Conservation (phyloP, 2,329 filamentous ascomycete genomes). For the Xylariaceae sp. region DNA sequence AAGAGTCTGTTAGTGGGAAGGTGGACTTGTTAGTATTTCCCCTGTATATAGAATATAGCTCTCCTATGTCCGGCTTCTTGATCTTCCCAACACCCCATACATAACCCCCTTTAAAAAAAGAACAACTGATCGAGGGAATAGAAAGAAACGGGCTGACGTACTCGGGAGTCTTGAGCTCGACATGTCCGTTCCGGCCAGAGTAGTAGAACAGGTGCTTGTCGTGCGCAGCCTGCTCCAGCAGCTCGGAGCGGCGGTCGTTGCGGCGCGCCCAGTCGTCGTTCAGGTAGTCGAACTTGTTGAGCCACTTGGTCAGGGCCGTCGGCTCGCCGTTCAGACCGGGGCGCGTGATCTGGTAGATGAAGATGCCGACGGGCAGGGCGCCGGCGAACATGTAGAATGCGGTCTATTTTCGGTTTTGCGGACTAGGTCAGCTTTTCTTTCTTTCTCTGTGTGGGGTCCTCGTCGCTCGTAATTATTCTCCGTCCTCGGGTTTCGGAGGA, state of each 20-base stretch:
- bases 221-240: slow-evolving; percentile 51
- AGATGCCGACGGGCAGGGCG: slow-evolving; percentile 40
- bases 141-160: slow-evolving; percentile 36
- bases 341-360: slow-evolving; percentile 47
- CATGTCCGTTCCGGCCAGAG: slow-evolving; percentile 39
- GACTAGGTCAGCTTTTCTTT: slow-evolving; percentile 1
- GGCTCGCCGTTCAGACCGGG: slow-evolving; percentile 46
- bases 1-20: slow-evolving; percentile 38
- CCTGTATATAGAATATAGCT: not conserved
- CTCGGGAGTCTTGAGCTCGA: slow-evolving; percentile 55
- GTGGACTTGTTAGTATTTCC: slow-evolving; percentile 10
- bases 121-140: not conserved
- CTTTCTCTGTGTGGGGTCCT: not conserved
- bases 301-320: slow-evolving; percentile 42
- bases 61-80: not conserved
- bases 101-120: not conserved
- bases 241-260: slow-evolving; percentile 48
- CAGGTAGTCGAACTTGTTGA: slow-evolving; percentile 44
- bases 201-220: slow-evolving; percentile 52
- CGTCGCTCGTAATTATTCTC: not conserved
- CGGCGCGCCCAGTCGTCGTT: slow-evolving; percentile 47
- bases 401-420: slow-evolving; percentile 43
- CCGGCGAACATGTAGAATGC: slow-evolving; percentile 45
- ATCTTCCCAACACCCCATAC: not conserved
- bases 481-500: not conserved